Percentiles rank a stretch among this genome's conserved stretches.
Conservation (phyloP, 192 early-diverging fungal genomes). For the Cladochytrium replicatum region DNA sequence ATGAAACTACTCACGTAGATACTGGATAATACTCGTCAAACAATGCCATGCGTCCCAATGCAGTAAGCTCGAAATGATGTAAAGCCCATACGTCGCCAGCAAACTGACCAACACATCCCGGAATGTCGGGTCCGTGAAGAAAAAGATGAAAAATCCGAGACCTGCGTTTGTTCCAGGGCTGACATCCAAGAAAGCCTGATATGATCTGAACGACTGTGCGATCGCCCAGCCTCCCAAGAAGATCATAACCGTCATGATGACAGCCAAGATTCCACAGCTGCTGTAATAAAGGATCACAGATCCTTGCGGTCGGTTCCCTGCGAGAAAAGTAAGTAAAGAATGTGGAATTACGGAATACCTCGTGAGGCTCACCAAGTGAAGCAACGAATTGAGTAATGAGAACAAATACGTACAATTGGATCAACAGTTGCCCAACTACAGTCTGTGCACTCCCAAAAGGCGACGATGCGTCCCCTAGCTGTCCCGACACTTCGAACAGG, state of each 20-base stretch:
- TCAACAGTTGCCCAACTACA: conserved; percentile 24
- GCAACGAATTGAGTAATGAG: conserved; percentile 37
- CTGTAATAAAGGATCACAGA: conserved; percentile 57
- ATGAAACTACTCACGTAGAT: too few relatives aligned
- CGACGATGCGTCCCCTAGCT: conserved; percentile 13
- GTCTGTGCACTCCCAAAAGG: conserved; percentile 26
- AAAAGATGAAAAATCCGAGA: too few relatives aligned
- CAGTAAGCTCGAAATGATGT: conserved; percentile 27
- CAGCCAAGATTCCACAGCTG: conserved; percentile 62
- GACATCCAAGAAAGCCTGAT: conserved; percentile 1
- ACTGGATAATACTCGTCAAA: conserved; percentile 43
- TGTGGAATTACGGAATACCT: too few relatives aligned
- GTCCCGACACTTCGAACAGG: too few relatives aligned
- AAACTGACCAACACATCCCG: conserved; percentile 29
- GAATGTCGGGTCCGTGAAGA: too few relatives aligned
- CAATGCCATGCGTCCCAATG: conserved; percentile 40
- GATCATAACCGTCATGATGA: conserved; percentile 65
- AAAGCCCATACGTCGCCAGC: conserved; percentile 34
- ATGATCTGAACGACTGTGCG: too few relatives aligned
- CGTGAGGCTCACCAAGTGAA: too few relatives aligned
- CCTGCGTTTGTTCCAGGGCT: too few relatives aligned
- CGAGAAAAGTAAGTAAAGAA: too few relatives aligned
- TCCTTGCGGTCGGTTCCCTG: conserved; percentile 43
- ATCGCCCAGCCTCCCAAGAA: too few relatives aligned
- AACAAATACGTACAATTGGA: conserved; percentile 22